Conservation (phyloP, 495 filamentous ascomycete species). For the Penicillium cinerascens region DNA sequence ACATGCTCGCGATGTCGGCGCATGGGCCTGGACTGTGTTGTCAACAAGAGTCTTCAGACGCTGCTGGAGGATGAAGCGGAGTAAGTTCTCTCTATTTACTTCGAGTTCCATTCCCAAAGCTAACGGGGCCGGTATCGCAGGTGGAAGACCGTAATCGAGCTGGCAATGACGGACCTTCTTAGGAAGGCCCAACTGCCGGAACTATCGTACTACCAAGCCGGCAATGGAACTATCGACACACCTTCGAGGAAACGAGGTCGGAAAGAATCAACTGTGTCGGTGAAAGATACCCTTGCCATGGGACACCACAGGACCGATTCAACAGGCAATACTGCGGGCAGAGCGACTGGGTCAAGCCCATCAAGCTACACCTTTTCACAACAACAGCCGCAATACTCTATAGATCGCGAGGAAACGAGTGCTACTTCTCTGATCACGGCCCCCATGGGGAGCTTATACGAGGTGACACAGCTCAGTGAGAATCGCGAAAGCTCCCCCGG, state of each 20-base stretch:
- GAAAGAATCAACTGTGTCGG: slow-evolving; percentile 39
- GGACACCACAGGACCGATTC: slow-evolving; percentile 18
- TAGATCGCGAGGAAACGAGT: slow-evolving; percentile 42
- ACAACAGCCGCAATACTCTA: slow-evolving; percentile 37
- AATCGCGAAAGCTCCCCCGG: slow-evolving; percentile 38
- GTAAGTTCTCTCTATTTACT: slow-evolving; percentile 22
- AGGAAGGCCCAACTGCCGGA: slow-evolving; percentile 45
- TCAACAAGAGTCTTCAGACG: slow-evolving; percentile 56
- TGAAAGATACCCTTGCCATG: slow-evolving; percentile 25
- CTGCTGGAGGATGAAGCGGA: slow-evolving; percentile 50
- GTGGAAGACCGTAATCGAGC: slow-evolving; percentile 47
- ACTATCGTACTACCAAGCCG: slow-evolving; percentile 43
- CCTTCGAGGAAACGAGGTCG: slow-evolving; percentile 35
- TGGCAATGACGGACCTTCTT: slow-evolving; percentile 45
- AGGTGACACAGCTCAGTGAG: slow-evolving; percentile 55
- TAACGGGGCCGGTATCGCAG: slow-evolving; percentile 19
- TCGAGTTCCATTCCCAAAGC: background rate
- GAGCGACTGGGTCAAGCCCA: slow-evolving; percentile 13
- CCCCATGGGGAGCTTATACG: slow-evolving; percentile 58
- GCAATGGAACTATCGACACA: slow-evolving; percentile 33
- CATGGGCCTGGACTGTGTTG: slow-evolving; percentile 49
- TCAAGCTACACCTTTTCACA: slow-evolving; percentile 22
- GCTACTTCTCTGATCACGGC: slow-evolving; percentile 48
- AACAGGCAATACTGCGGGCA: slow-evolving; percentile 7
- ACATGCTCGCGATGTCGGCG: slow-evolving; percentile 48